Conservation (phyloP, 352 stramenopile species). For the Phytophthora sp. region DNA sequence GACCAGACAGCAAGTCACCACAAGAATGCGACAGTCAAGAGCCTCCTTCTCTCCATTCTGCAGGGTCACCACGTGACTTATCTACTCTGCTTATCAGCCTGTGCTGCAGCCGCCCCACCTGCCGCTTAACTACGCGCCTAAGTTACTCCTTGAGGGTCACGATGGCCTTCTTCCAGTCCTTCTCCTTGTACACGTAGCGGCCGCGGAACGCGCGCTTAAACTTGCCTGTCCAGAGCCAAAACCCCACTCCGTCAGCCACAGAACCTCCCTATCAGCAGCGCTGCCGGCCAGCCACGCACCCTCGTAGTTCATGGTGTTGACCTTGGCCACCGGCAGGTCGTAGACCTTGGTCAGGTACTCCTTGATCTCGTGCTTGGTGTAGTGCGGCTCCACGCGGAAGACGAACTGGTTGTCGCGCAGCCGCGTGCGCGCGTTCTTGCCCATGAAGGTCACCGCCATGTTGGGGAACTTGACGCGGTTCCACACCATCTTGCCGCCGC, state of each 20-base stretch:
- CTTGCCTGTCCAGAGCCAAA: conserved; percentile 61
- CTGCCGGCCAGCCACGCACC: conserved; percentile 43
- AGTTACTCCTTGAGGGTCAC: conserved; percentile 87
- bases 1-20: neutral
- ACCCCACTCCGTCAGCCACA: conserved; percentile 7
- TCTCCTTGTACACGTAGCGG: conserved; percentile 91
- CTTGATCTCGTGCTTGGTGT: conserved; percentile 98
- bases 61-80: conserved; percentile 13
- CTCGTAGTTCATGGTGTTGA: conserved; percentile 96
- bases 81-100: neutral
- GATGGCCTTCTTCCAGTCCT: conserved; percentile 94
- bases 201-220: conserved; percentile 89
- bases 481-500: conserved; percentile 73
- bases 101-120: neutral
- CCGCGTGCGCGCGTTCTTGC: conserved; percentile 80
- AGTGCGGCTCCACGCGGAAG: conserved; percentile 94
- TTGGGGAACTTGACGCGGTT: conserved; percentile 88
- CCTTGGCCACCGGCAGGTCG: conserved; percentile 93
- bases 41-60: conserved; percentile 16
- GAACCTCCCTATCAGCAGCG: neutral
- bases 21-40: neutral
- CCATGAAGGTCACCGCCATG: conserved; percentile 89
- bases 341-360: conserved; percentile 98
- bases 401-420: conserved; percentile 87
- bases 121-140: conserved; percentile 19